phyloP scores from a whole-genome alignment of 805 yeast species.

The Yamadazyma akitaensis region DNA sequence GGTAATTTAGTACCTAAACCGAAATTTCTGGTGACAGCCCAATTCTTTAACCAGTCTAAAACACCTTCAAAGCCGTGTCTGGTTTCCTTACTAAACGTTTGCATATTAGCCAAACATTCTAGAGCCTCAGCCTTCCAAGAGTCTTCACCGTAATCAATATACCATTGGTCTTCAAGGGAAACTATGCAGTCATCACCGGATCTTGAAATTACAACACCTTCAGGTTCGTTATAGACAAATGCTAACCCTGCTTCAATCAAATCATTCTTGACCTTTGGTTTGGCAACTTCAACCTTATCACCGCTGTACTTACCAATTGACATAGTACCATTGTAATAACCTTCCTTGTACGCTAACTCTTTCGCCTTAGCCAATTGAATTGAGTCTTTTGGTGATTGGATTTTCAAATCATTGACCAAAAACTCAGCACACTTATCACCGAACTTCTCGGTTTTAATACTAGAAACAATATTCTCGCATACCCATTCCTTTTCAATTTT shows the following conservation, averaged over 20 bases:
- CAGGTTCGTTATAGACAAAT: constrained; percentile 93
- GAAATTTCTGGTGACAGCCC: constrained; percentile 97
- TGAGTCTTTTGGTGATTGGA: constrained; percentile 90
- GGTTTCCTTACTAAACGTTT: constrained; percentile 78
- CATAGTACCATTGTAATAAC: constrained; percentile 87
- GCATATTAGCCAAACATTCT: constrained; percentile 73
- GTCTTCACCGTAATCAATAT: constrained; percentile 93
- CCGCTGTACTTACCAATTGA: constrained; percentile 80
- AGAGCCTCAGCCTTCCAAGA: constrained; percentile 79
- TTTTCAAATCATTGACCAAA: constrained; percentile 81
- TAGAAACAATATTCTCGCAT: constrained; percentile 62
- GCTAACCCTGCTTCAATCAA: constrained; percentile 75
- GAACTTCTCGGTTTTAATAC: constrained; percentile 77
- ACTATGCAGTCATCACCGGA: constrained; percentile 97
- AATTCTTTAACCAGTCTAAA: constrained; percentile 92
- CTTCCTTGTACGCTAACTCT: constrained; percentile 94
- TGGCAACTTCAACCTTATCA: constrained; percentile 86
- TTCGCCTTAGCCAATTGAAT: constrained; percentile 87
- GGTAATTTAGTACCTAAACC: constrained; percentile 95
- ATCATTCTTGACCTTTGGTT: constrained; percentile 80
- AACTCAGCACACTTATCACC: constrained; percentile 87
- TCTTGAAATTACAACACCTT: constrained; percentile 82
- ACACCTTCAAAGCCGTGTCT: constrained; percentile 91
- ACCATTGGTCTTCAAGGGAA: constrained; percentile 98
- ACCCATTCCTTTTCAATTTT: constrained; percentile 87